Percentiles rank a stretch among this genome's conserved stretches.
These are phyloP conservation scores for Skeletonema potamos DNA, from an alignment of 108 stramenopile species.

Conservation along the genomic window DNA sequence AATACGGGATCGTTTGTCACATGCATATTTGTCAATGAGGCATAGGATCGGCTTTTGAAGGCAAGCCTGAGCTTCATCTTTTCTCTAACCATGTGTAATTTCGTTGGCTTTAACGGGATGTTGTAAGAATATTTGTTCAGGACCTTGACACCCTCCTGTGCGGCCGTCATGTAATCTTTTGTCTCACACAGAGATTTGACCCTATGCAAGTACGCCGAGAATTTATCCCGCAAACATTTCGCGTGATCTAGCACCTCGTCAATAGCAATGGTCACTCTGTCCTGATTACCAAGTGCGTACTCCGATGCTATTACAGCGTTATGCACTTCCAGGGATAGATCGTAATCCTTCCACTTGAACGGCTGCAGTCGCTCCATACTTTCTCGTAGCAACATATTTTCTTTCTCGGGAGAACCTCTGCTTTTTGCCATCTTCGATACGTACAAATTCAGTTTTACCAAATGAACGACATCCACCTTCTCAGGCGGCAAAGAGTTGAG, in stretches of 20 bases:
- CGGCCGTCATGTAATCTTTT: constrained; percentile 6
- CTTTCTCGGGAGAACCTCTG: background rate
- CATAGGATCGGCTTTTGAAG: constrained; percentile 3
- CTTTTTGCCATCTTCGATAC: constrained; percentile 1
- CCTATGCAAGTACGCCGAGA: background rate
- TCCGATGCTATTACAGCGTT: constrained; percentile 1
- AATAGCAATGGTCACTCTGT: background rate
- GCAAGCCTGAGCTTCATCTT: constrained; percentile 13
- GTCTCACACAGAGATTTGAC: background rate
- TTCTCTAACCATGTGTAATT: background rate
- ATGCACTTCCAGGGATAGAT: background rate
- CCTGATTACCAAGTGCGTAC: constrained; percentile 3
- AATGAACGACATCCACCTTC: background rate
- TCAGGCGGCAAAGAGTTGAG: constrained; percentile 10
- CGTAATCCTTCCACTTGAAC: constrained; percentile 4
- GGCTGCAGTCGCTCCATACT: background rate
- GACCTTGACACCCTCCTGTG: constrained; percentile 14
- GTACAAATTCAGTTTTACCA: background rate
- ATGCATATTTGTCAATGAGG: background rate
- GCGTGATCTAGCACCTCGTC: constrained; percentile 20
- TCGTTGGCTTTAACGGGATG: background rate
- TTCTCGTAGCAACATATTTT: background rate
- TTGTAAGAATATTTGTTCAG: constrained; percentile 10
- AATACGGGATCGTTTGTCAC: background rate
- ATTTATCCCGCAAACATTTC: constrained; percentile 11